Evolutionary conservation across 2,329 filamentous ascomycete genomes (phyloP), one percentile per base, ranked within the genome.

Genomic region (Talaromyces amestolkiae): DNA sequence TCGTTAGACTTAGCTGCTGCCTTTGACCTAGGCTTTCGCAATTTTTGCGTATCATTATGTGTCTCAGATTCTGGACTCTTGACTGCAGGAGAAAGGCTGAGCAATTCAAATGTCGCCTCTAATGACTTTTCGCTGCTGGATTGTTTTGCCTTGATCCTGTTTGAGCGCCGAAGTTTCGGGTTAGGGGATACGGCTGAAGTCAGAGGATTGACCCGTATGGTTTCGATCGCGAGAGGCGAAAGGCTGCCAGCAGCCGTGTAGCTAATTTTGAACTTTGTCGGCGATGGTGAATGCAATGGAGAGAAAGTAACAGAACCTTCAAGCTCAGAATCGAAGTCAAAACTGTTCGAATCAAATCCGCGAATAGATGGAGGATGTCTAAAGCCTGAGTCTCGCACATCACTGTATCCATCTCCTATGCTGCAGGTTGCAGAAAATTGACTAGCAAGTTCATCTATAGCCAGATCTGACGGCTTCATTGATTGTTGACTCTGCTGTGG

Each of bases 231-330:
- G 15, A 59, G 24, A 51, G 58, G 33, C 43, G 61, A 61, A 15
- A 65, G 66, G 39, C 68, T 69, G 15, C 65, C 69, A 19, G 67
- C 63, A 63, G 70, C 69, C n/a, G 72, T 72, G 60, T 71, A 72
- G 39, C 71, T 74, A 27, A 74, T 68, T 17, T 60, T 70, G 33
- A 72, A 66, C 43, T 61, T 65, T 13, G 43, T 51, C 3, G 61
- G 41, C 19, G 43, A 56, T n/a, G 47, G 22, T 8, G 63, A 17
- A 15, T 51, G 41, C 33, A 67, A 51, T 27, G 54, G 59, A 39
- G 65, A 62, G 37, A 62, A 56, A 27, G 37, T 43, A 33, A 47
- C 56, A 39, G 33, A 35, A 15, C 10, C 54, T 24, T 56, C 65
- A 22, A 51, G 22, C 15, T 54, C 56, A 22, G 58, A 37, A 11